Base-by-base conservation (phyloP, 768 basidiomycete genomes). In the Pisolithus albus region DNA sequence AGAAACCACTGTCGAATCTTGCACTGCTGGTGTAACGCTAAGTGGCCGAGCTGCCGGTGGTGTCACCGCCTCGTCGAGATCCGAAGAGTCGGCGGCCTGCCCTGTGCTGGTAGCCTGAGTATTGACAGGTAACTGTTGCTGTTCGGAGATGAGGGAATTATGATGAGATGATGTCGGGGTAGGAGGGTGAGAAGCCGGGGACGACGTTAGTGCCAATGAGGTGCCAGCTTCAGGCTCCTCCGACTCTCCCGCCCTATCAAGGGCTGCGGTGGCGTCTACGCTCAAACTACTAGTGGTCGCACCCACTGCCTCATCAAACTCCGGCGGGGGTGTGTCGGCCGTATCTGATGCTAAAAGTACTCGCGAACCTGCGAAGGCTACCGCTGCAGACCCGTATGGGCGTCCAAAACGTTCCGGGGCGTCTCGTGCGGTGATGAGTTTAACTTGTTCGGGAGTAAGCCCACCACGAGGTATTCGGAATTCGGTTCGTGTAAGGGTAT, bases 361-460 rank as follows among this genome's bases (percentile, higher is more conserved):
- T 45, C 74, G 69, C 38, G 77, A 80, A 21, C 73, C 58, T 13
- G 78, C 77, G 60, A 73, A 86, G 30, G 83, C 82, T 26, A 85
- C 72, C 4, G 87, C 88, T 59, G 84, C 88, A 10, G 77, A 67
- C 0, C 88, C 88, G 58, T 87, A 91, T 19, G 89, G 89, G 50
- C 85, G 70, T 1, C 85, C 86, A 58, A 89, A 92, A 52, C 77
- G 73, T 36, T 76, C 79, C 52, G 90, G 73, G 3, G 75, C 73
- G 58, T 88, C 85, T 42, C 83, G 67, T 1, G 79, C 82, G 40
- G 83, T 80, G 50, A 92, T 84, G 50, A 88, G 70, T 61, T 77
- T 83, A 52, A 92, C 66, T 56, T 80, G 78, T 39, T 79, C 78
- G 0, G 75, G 64, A 7, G 77, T 79, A 48, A 64, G 69, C 0